Evolutionary conservation across 2,329 filamentous ascomycete species (phyloP).

Genomic region (Helminthosporium solani): DNA sequence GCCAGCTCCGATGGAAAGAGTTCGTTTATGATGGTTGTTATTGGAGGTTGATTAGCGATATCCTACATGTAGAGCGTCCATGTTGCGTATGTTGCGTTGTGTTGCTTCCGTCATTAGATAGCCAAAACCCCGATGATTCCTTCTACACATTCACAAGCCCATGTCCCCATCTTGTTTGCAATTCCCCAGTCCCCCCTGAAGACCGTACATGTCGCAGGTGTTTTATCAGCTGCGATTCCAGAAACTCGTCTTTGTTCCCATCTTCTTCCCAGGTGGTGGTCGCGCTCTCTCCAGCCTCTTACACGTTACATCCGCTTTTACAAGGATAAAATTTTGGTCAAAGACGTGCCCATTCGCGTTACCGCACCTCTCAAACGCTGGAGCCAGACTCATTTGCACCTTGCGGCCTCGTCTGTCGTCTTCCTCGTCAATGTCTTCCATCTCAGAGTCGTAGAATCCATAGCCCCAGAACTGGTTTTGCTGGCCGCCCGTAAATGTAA

Average conservation of each 20-base stretch:
- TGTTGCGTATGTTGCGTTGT: too few relatives aligned
- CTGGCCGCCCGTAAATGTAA: conserved; percentile 38
- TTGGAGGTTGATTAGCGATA: too few relatives aligned
- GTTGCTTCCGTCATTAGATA: too few relatives aligned
- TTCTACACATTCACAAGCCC: too few relatives aligned
- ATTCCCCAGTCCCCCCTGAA: too few relatives aligned
- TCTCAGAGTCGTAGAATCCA: conserved; percentile 39
- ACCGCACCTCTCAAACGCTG: conserved; percentile 40
- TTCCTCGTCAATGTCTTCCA: conserved; percentile 40
- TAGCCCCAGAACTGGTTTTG: conserved; percentile 38
- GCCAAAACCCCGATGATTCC: too few relatives aligned
- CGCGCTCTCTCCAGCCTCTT: conserved; percentile 32
- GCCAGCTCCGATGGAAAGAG: too few relatives aligned
- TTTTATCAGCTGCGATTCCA: conserved; percentile 12
- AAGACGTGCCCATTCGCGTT: conserved; percentile 42
- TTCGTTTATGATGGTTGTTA: too few relatives aligned
- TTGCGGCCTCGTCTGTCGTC: conserved; percentile 24
- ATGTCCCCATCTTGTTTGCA: too few relatives aligned
- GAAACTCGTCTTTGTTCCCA: conserved; percentile 11
- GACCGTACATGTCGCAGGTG: not conserved
- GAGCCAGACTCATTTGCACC: conserved; percentile 40
- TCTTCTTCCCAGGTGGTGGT: conserved; percentile 15
- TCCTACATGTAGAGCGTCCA: too few relatives aligned
- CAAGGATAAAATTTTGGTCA: conserved; percentile 39
- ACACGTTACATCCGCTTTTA: conserved; percentile 42